Conservation (phyloP, 805 yeast genomes). For the Schwanniomyces vanrijiae region DNA sequence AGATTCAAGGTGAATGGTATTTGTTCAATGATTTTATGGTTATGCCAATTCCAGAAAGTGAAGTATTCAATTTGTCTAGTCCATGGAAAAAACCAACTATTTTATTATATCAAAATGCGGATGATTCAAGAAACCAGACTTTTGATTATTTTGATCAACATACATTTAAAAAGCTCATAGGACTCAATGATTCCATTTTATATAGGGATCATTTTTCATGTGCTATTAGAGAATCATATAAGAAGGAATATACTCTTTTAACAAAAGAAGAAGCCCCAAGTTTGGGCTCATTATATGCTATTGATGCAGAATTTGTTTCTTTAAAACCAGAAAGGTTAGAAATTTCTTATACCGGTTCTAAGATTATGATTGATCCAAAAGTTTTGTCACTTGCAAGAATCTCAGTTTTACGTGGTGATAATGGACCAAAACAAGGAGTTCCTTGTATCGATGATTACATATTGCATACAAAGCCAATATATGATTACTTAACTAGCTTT, state of each 20-base stretch:
- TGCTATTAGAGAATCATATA: constrained; percentile 57
- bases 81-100: constrained; percentile 87
- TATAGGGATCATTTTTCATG: constrained; percentile 75
- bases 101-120: constrained; percentile 56
- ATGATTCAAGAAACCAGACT: constrained; percentile 29
- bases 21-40: constrained; percentile 92
- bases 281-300: constrained; percentile 78
- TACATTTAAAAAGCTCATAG: constrained; percentile 15
- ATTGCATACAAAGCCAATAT: constrained; percentile 65
- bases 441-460: constrained; percentile 95
- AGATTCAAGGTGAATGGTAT: constrained; percentile 63
- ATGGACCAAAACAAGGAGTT: constrained; percentile 62
- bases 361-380: constrained; percentile 70
- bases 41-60: constrained; percentile 67
- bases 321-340: constrained; percentile 78
- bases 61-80: constrained; percentile 68
- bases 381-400: constrained; percentile 81
- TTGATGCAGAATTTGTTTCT: constrained; percentile 95
- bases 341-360: constrained; percentile 69
- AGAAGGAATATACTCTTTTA: constrained; percentile 66
- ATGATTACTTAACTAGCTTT: constrained; percentile 83
- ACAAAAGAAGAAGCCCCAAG: constrained; percentile 69
- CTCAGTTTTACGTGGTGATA: constrained; percentile 75
- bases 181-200: constrained; percentile 61
- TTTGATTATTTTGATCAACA: constrained; percentile 37